phyloP scores from a whole-genome alignment of 1,139 yeast genomes.

The Blastobotrys capitulatus region DNA sequence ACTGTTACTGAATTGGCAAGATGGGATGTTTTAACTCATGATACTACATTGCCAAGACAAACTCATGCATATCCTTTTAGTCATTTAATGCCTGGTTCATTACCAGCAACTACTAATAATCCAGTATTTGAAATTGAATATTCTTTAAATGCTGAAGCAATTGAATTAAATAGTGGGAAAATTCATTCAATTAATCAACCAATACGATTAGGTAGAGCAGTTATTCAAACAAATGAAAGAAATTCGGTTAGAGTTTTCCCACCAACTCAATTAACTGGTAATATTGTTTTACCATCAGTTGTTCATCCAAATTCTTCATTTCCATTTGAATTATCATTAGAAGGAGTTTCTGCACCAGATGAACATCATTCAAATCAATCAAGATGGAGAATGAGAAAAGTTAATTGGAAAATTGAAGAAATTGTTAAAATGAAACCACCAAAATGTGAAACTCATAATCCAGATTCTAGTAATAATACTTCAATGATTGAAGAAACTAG shows the following conservation, averaged over 20 bases:
- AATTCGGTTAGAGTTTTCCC: slow-evolving; percentile 90
- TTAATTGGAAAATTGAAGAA: slow-evolving; percentile 90
- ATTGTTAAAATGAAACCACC: slow-evolving; percentile 52
- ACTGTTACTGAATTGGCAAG: slow-evolving; percentile 61
- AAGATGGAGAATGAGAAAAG: slow-evolving; percentile 90
- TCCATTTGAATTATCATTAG: slow-evolving; percentile 74
- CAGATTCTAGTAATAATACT: background rate
- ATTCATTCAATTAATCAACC: slow-evolving; percentile 50
- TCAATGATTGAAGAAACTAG: slow-evolving; percentile 56
- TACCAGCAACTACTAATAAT: slow-evolving; percentile 71
- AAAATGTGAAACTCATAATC: slow-evolving; percentile 17
- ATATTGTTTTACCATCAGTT: slow-evolving; percentile 82
- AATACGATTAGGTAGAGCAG: slow-evolving; percentile 68
- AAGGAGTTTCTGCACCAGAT: slow-evolving; percentile 52
- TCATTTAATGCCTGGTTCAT: slow-evolving; percentile 83
- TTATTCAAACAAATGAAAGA: slow-evolving; percentile 76
- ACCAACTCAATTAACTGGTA: slow-evolving; percentile 86
- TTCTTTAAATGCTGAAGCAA: slow-evolving; percentile 62
- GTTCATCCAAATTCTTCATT: slow-evolving; percentile 83
- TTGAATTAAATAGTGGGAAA: slow-evolving; percentile 36
- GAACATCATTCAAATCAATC: slow-evolving; percentile 36
- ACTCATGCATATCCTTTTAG: slow-evolving; percentile 90
- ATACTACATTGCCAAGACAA: slow-evolving; percentile 52
- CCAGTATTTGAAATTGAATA: slow-evolving; percentile 58
- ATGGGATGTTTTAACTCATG: slow-evolving; percentile 75